Conservation (phyloP, 2,329 filamentous ascomycete genomes). For the Fusarium miscanthi region DNA sequence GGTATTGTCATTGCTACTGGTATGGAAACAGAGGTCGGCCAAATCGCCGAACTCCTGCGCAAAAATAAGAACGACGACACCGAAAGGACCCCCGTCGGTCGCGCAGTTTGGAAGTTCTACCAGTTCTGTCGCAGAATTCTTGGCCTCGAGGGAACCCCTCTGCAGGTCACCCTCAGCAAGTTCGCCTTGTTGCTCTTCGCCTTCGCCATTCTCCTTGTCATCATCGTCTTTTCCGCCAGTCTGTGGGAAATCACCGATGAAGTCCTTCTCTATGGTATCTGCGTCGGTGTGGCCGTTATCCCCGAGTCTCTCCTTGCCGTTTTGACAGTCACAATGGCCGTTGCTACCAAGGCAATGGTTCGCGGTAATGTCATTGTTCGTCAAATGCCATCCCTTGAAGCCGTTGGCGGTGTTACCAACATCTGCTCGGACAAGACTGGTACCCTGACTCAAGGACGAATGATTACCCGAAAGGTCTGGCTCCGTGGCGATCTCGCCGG, state of each 20-base stretch:
- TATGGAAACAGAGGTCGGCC: conserved; percentile 80
- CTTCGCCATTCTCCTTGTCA: conserved; percentile 70
- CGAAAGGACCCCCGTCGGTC: conserved; percentile 56
- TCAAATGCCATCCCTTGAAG: conserved; percentile 73
- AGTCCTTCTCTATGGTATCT: conserved; percentile 70
- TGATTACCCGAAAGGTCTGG: conserved; percentile 73
- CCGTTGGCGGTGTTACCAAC: conserved; percentile 75
- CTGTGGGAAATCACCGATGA: conserved; percentile 65
- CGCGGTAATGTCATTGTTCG: conserved; percentile 73
- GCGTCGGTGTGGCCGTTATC: conserved; percentile 71
- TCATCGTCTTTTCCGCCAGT: conserved; percentile 71
- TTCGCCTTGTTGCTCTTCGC: conserved; percentile 84
- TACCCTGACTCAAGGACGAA: conserved; percentile 73
- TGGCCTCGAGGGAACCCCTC: conserved; percentile 79
- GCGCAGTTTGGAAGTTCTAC: conserved; percentile 57
- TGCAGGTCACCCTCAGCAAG: conserved; percentile 87
- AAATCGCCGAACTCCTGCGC: conserved; percentile 77
- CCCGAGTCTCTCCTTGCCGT: conserved; percentile 76
- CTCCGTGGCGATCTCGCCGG: conserved; percentile 65
- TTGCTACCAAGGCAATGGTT: conserved; percentile 73
- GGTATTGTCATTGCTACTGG: conserved; percentile 77
- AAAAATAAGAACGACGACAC: conserved; percentile 60
- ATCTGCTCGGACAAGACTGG: conserved; percentile 79
- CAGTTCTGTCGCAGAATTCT: conserved; percentile 65
- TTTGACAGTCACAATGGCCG: conserved; percentile 76